phyloP scores from a whole-genome alignment of 129 eudicot genomes.

The Cynara cardunculus region DNA sequence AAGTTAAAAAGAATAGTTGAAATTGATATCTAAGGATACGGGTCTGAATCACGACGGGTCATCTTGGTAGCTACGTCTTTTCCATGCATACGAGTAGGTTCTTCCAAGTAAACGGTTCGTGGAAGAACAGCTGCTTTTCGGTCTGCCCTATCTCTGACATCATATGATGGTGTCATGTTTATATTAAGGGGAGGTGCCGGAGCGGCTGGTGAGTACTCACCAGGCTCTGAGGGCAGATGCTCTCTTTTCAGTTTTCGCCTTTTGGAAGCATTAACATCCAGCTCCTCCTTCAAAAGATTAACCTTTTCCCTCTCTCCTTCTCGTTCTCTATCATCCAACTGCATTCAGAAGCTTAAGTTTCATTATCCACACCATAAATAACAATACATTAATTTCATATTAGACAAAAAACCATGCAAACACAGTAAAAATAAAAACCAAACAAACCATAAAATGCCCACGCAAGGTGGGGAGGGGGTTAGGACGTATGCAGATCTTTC shows the following conservation, averaged over 20 bases:
- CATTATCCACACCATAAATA: neutral
- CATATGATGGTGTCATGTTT: constrained; percentile 56
- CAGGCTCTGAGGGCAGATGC: constrained; percentile 66
- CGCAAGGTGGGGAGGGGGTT: too few species aligned
- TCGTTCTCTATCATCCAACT: constrained; percentile 82
- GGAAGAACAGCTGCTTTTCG: constrained; percentile 64
- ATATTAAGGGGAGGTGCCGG: constrained; percentile 59
- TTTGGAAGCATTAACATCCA: constrained; percentile 67
- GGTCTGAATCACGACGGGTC: constrained; percentile 80
- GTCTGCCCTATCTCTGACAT: constrained; percentile 70
- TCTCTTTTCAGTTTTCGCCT: constrained; percentile 90
- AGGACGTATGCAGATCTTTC: too few species aligned
- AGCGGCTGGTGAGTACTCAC: constrained; percentile 76
- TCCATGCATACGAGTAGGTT: constrained; percentile 65
- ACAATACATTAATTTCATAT: neutral
- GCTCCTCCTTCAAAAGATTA: constrained; percentile 61
- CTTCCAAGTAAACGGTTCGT: constrained; percentile 72
- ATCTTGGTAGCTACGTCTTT: constrained; percentile 73
- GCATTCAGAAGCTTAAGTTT: constrained; percentile 13
- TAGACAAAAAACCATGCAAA: neutral
- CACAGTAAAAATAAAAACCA: neutral
- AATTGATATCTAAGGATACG: constrained; percentile 52
- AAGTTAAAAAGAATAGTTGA: neutral
- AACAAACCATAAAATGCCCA: neutral
- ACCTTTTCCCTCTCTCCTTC: constrained; percentile 67